Conservation (phyloP, 352 stramenopile species). For the Globisporangium echinulatum region DNA sequence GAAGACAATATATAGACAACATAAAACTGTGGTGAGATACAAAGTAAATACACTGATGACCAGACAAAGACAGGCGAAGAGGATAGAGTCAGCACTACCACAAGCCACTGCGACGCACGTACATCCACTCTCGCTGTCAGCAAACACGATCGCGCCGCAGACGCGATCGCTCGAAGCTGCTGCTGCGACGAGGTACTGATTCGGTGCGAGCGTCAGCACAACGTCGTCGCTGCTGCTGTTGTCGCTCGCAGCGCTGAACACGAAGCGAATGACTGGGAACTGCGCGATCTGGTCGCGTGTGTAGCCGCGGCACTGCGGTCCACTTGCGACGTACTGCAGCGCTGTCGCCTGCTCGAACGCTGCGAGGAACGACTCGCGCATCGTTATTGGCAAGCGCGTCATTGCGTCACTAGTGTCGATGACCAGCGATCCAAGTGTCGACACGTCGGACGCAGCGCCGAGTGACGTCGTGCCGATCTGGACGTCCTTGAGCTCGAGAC, state of each 20-base stretch:
- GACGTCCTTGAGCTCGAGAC: constrained; percentile 25
- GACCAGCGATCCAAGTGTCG: constrained; percentile 15
- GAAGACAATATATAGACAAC: neutral
- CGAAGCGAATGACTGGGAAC: constrained; percentile 30
- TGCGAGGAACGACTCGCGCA: constrained; percentile 15
- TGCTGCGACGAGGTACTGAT: constrained; percentile 25
- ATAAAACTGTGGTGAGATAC: neutral
- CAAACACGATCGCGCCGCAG: constrained; percentile 30
- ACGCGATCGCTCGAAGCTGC: constrained; percentile 20
- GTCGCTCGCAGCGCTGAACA: constrained; percentile 23
- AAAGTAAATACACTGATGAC: too few species aligned
- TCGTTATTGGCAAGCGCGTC: constrained; percentile 25
- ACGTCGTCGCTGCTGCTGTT: constrained; percentile 14
- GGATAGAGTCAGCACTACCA: too few species aligned
- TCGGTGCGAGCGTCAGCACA: constrained; percentile 19
- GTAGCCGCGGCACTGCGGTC: constrained; percentile 13
- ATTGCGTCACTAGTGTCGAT: constrained; percentile 39
- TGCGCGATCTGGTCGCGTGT: constrained; percentile 16
- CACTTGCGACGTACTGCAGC: constrained; percentile 1
- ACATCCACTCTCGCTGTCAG: constrained; percentile 28
- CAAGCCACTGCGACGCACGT: neutral
- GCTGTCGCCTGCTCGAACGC: constrained; percentile 26
- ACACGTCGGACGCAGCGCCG: neutral
- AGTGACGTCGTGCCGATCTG: constrained; percentile 18
- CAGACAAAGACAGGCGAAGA: too few species aligned